Evolutionary conservation across 2,329 filamentous ascomycete species (phyloP), one percentile per base, ranked within the genome.

Genomic region (Fusarium sp.): DNA sequence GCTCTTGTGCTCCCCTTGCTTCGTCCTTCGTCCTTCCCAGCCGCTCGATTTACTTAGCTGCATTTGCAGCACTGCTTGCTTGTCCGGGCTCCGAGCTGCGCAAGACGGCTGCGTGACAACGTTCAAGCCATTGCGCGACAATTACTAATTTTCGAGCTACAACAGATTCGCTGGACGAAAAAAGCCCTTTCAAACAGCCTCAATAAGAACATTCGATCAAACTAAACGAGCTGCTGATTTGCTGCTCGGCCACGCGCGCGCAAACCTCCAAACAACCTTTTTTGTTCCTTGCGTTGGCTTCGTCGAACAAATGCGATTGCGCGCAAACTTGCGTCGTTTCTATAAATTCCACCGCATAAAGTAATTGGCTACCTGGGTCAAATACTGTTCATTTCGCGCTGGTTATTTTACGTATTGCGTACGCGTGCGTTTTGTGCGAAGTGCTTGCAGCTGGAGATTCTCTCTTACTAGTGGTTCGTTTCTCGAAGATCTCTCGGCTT

Each of bases 1-100:
- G 67, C 66, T 61, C 48, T 68, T 49, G 66, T 46, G 60, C 63
- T 64, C 63, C 73, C 70, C 63, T 68, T 66, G 66, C 65, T 59
- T 64, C 39, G 18, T 29, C 39, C 65, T 59, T 64, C 39, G 18
- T 29, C 39, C 41, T 72, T 44, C 67, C 68, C 67, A 75, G 56
- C 63, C 56, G 69, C 71, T 63, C 61, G 49, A 58, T 74, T 63
- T 55, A 57, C 60, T 49, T 49, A 69, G 66, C 55, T 63, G 54
- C 45, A 42, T 52, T 52, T 49, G 33, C 57, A 52, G 33, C 33
- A 46, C 58, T 57, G 64, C 56, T 67, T 51, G 64, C 51, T 67
- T 56, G 65, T 64, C 23, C 59, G 41, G 58, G 33, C 65, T 64
- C 66, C 49, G 55, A 63, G 38, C 60, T 62, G 63, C 63, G 63